phyloP scores from a whole-genome alignment of 768 basidiomycete genomes.

The Tulasnella sp. region DNA sequence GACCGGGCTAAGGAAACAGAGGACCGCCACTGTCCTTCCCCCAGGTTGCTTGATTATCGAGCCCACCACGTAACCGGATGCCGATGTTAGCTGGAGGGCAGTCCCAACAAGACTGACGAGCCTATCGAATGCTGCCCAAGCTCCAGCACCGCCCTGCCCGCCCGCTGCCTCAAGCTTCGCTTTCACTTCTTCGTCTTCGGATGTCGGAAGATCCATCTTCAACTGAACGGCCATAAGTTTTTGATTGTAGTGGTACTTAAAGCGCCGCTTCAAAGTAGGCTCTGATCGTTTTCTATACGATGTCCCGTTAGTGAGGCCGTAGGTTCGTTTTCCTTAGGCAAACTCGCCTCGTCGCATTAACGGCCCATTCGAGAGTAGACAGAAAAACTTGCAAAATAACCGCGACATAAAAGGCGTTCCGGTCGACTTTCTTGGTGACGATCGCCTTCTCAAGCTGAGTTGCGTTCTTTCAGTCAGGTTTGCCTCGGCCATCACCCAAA shows the following conservation, averaged over 20 bases:
- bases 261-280: not conserved
- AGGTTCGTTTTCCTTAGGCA: not conserved
- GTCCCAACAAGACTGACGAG: not conserved
- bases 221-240: not conserved
- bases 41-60: conserved; percentile 2
- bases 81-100: not conserved
- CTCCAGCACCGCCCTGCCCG: not conserved
- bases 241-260: not conserved
- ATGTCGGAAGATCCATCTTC: not conserved
- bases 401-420: not conserved
- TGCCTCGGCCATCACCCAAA: not conserved
- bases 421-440: not conserved
- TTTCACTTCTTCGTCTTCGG: not conserved
- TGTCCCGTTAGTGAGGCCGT: not conserved
- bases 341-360: not conserved
- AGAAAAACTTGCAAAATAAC: not conserved
- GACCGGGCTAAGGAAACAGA: not conserved
- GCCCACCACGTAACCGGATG: not conserved
- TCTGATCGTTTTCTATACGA: not conserved
- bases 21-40: not conserved
- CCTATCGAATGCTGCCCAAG: not conserved
- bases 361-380: not conserved
- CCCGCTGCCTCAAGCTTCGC: not conserved
- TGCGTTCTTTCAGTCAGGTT: not conserved
- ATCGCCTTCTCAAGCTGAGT: not conserved